Evolutionary conservation across 2,329 filamentous ascomycete species (phyloP).

Genomic region (Colletotrichum neosansevieriae): DNA sequence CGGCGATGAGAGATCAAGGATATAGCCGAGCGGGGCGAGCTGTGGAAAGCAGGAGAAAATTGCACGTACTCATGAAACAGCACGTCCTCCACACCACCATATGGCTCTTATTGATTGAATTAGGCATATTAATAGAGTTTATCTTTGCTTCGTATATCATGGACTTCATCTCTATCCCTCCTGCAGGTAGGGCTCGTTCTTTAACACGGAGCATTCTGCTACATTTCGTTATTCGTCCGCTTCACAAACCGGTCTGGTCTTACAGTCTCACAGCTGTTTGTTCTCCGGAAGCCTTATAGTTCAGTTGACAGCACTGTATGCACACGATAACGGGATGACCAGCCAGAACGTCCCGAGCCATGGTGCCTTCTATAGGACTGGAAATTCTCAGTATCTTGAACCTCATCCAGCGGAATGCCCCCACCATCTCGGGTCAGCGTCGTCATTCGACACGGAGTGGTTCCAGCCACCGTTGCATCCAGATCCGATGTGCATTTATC

Average conservation of each 20-base stretch:
- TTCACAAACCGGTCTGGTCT: neutral
- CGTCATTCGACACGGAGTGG: constrained; percentile 15
- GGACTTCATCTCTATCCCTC: neutral
- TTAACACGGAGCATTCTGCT: constrained; percentile 4
- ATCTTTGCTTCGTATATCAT: constrained; percentile 10
- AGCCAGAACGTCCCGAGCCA: neutral
- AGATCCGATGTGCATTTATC: constrained; percentile 8
- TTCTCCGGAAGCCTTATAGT: neutral
- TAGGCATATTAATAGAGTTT: constrained; percentile 7
- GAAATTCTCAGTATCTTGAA: neutral
- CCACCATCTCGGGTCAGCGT: neutral
- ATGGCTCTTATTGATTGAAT: constrained; percentile 11
- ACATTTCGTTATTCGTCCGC: constrained; percentile 8
- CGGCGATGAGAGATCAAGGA: neutral
- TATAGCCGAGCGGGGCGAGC: neutral
- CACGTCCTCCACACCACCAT: constrained; percentile 26
- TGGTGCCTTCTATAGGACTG: neutral
- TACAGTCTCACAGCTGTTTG: neutral
- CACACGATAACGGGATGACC: constrained; percentile 1
- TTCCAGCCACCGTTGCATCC: constrained; percentile 11
- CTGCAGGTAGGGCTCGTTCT: neutral
- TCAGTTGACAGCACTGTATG: neutral
- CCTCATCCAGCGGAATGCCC: neutral
- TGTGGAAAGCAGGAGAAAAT: neutral
- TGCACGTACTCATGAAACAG: constrained; percentile 27